A percentile compares a stretch with the other conserved stretches of the same genome.
These are phyloP conservation scores for Groenewaldozyma auringiensis DNA, from an alignment of 1,139 yeast genomes.

Conservation along the genomic window DNA sequence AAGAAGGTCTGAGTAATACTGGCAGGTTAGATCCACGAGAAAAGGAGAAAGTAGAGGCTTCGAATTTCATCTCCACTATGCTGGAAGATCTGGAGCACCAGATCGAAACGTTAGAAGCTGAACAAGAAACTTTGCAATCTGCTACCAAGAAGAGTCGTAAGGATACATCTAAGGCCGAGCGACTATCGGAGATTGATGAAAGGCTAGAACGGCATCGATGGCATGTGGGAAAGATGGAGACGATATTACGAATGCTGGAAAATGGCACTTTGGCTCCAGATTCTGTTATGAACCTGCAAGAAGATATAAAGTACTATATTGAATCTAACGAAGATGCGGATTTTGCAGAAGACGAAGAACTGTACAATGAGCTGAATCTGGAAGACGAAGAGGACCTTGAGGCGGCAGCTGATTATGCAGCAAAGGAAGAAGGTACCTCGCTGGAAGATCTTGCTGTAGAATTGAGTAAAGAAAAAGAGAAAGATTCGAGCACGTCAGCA, in stretches of 20 bases:
- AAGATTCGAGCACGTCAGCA: conserved; percentile 21
- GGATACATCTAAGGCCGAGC: conserved; percentile 45
- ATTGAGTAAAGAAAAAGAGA: conserved; percentile 15
- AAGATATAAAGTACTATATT: conserved; percentile 88
- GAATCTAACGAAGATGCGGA: conserved; percentile 95
- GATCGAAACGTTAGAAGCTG: conserved; percentile 70
- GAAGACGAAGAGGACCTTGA: conserved; percentile 54
- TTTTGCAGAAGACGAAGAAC: conserved; percentile 89
- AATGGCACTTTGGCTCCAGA: conserved; percentile 81
- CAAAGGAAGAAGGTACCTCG: conserved; percentile 28
- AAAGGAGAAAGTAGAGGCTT: conserved; percentile 68
- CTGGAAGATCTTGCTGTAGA: conserved; percentile 35
- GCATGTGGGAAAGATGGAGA: conserved; percentile 75
- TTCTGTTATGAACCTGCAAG: conserved; percentile 69
- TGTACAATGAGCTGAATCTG: conserved; percentile 79
- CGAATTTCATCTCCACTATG: conserved; percentile 61
- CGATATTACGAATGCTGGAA: conserved; percentile 66
- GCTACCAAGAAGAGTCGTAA: conserved; percentile 52
- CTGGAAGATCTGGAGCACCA: conserved; percentile 82
- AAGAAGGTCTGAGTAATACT: conserved; percentile 78
- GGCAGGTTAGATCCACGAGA: conserved; percentile 71
- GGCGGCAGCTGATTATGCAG: conserved; percentile 38
- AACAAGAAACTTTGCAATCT: conserved; percentile 52
- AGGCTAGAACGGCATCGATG: conserved; percentile 66
- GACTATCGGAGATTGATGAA: conserved; percentile 56